phyloP scores from a whole-genome alignment of 169 alveolate genomes.

The Plasmodium blacklocki region DNA sequence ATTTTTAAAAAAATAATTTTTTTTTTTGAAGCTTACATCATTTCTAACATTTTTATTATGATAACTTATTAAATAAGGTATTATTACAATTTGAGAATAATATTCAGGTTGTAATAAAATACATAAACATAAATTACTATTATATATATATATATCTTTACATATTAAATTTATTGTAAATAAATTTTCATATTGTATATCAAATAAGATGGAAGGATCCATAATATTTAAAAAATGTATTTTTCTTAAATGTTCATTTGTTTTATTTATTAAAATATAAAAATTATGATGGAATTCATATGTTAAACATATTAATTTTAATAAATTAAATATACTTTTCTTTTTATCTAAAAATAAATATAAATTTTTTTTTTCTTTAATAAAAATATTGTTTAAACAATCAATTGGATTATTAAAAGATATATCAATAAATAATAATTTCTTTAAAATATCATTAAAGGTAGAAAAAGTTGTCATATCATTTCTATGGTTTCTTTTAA shows the following conservation, averaged over 20 bases:
- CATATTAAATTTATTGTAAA: slow-evolving; percentile 24
- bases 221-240: slow-evolving; percentile 36
- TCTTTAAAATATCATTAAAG: not conserved
- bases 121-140: slow-evolving; percentile 27
- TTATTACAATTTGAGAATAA: slow-evolving; percentile 40
- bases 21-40: slow-evolving; percentile 5
- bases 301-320: slow-evolving; percentile 41
- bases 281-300: slow-evolving; percentile 65
- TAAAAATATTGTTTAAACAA: slow-evolving; percentile 44
- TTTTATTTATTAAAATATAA: slow-evolving; percentile 33
- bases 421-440: slow-evolving; percentile 29
- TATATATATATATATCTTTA: slow-evolving; percentile 8
- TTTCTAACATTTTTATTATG: not conserved
- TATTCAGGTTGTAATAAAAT: slow-evolving; percentile 37
- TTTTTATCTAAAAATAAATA: slow-evolving; percentile 37
- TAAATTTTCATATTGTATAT: slow-evolving; percentile 31
- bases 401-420: slow-evolving; percentile 28
- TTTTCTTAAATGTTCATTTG: slow-evolving; percentile 49
- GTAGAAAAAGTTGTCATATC: not conserved
- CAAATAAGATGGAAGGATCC: not conserved
- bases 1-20: slow-evolving; percentile 18
- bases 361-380: slow-evolving; percentile 49
- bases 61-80: slow-evolving; percentile 25
- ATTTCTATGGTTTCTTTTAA: not conserved
- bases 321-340: slow-evolving; percentile 41